Base-by-base conservation (phyloP, 2,329 filamentous ascomycete genomes). In the Ascochyta koolunga region DNA sequence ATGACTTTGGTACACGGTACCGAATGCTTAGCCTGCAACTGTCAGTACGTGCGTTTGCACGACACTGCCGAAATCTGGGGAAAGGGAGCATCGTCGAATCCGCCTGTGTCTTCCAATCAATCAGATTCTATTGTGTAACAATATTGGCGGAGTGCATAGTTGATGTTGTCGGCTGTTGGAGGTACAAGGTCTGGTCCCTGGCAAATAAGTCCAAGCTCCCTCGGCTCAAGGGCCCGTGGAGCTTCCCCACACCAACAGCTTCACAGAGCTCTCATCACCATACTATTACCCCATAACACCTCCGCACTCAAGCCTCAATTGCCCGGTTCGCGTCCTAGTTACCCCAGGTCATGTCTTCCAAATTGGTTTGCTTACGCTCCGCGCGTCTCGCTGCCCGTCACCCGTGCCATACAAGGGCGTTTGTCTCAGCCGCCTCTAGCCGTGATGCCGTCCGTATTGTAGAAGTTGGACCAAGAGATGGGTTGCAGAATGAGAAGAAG, bases 401-500 rank as follows among this genome's bases (percentile, higher is more conserved):
- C 51, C 69, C 71, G 33, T 64, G 59, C 44, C 64, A 43, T 24
- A 64, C 57, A 35, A 56, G 72, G 48, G 60, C 59, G 18, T 71
- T 72, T 58, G 70, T 71, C 35, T 69, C 72, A 31, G 61, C 71
- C 51, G 62, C 70, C n/a, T 52, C 64, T 61, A 69, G 54, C 62
- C 67, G 68, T 46, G 78, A 81, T 62, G 71, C 77, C 58, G 79
- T 84, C 33, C 77, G 81, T 35, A 86, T 96, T 33, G 87, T 95
- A 58, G 91, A 96, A 78, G 91, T 96, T 58, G 90, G 90, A 8
- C 90, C 91, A 29, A 83, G 91, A 61, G 91, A 96, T 78, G 91
- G 91, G n/a, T 77, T 96, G 47, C 91, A 96, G 72, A 96, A 95
- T 70, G 89, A 95, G 78, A 89, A 89, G 76, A 84, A 80, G 59